Conservation (phyloP, 163 green algal species). For the Scenedesmus sp. region DNA sequence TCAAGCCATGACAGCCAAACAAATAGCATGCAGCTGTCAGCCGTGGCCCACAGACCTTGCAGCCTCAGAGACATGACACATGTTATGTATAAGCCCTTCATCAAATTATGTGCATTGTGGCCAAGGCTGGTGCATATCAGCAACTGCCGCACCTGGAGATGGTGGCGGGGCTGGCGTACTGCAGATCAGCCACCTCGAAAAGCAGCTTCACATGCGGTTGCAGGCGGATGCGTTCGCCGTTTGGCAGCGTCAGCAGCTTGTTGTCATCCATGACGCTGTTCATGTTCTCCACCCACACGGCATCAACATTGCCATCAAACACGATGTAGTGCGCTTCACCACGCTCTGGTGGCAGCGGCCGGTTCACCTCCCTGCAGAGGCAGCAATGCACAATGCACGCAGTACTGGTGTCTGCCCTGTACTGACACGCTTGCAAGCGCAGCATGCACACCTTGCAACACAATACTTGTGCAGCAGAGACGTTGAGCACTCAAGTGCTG, state of each 20-base stretch:
- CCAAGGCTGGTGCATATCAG: not conserved
- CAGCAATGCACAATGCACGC: not conserved
- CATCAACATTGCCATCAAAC: conserved; percentile 94
- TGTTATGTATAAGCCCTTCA: not conserved
- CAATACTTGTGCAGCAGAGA: not conserved
- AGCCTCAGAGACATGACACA: too few relatives aligned
- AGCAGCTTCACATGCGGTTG: conserved; percentile 88
- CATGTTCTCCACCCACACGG: conserved; percentile 97
- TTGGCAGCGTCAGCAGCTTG: conserved; percentile 93
- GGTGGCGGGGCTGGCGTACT: conserved; percentile 91
- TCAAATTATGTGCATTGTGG: not conserved
- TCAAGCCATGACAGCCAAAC: too few relatives aligned
- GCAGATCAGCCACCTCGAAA: conserved; percentile 87
- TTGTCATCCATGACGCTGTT: conserved; percentile 97
- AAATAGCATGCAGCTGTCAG: not conserved
- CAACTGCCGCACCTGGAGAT: conserved; percentile 65
- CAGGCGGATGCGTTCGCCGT: conserved; percentile 93
- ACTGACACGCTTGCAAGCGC: not conserved
- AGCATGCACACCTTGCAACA: not conserved
- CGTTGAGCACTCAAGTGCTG: not conserved
- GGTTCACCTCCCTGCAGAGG: conserved; percentile 81
- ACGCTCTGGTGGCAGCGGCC: conserved; percentile 77
- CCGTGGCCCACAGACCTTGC: not conserved
- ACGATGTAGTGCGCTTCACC: conserved; percentile 81
- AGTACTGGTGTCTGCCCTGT: too few relatives aligned